Evolutionary conservation across 2,329 filamentous ascomycete species (phyloP).

Genomic region (Cadophora sp.): DNA sequence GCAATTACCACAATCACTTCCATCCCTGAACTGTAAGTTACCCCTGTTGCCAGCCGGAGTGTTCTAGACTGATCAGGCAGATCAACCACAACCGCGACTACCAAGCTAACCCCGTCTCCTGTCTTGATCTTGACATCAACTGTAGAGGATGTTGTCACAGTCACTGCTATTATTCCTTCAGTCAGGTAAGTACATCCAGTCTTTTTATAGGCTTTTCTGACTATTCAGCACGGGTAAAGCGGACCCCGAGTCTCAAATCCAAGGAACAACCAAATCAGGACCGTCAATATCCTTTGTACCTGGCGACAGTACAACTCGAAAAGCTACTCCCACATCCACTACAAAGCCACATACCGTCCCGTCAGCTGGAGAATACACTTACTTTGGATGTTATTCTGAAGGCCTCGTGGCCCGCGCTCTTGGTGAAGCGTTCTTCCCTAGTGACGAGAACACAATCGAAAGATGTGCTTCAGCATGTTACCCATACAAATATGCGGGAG

Average conservation of each 20-base stretch:
- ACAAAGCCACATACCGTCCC: constrained; percentile 14
- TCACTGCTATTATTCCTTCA: background rate
- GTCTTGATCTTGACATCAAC: background rate
- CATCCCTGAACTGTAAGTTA: background rate
- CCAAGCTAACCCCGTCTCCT: background rate
- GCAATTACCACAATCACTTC: background rate
- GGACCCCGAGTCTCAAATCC: constrained; percentile 1
- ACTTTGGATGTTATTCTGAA: constrained; percentile 43
- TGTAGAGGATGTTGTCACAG: background rate
- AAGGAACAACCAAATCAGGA: background rate
- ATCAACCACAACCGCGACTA: background rate
- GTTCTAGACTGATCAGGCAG: background rate
- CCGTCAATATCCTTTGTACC: background rate
- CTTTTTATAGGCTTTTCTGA: background rate
- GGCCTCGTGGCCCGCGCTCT: constrained; percentile 35
- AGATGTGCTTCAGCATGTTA: constrained; percentile 35
- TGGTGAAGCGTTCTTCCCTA: constrained; percentile 25
- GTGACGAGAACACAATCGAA: constrained; percentile 42
- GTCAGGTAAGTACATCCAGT: background rate
- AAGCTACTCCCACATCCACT: background rate
- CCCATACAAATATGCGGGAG: constrained; percentile 30
- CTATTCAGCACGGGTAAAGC: background rate
- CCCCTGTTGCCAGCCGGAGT: too few species aligned
- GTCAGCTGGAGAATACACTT: constrained; percentile 30
- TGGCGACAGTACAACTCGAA: background rate